Percentiles rank a stretch among this genome's conserved stretches.
Conservation (phyloP, 441 rosid species). For the Syzygium syzygioides region DNA sequence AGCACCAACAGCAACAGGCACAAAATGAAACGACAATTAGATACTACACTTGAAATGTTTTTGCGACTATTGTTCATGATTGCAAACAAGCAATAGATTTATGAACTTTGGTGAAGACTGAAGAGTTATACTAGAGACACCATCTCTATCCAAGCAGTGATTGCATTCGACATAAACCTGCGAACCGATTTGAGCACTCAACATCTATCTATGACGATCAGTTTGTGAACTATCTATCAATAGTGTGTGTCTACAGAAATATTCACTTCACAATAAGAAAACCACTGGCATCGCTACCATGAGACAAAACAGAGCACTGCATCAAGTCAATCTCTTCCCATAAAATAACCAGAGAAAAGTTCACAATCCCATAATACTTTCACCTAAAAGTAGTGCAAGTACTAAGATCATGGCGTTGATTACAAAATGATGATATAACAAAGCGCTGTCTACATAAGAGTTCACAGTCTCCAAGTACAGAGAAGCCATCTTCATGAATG, state of each 20-base stretch:
- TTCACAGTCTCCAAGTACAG: conserved; percentile 25
- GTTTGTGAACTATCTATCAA: background rate
- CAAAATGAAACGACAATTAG: background rate
- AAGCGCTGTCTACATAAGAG: conserved; percentile 22
- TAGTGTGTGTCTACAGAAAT: background rate
- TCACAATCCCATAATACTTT: conserved; percentile 20
- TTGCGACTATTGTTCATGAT: background rate
- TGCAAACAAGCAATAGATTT: background rate
- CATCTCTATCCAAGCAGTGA: background rate
- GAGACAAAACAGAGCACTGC: background rate
- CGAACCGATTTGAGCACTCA: background rate
- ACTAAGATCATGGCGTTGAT: conserved; percentile 22
- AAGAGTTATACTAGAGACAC: background rate
- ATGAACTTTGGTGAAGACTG: background rate
- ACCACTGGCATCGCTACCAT: background rate
- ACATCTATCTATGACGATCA: background rate
- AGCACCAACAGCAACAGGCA: background rate
- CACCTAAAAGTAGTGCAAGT: conserved; percentile 16
- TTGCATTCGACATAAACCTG: background rate
- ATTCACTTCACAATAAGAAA: background rate
- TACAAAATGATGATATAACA: conserved; percentile 28
- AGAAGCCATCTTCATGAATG: conserved; percentile 20
- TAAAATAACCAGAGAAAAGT: conserved; percentile 18
- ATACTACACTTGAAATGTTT: background rate
- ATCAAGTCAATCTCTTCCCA: conserved; percentile 20